Evolutionary conservation across 2,329 filamentous ascomycete species (phyloP).

Genomic region (Ceratocystis huliohia): DNA sequence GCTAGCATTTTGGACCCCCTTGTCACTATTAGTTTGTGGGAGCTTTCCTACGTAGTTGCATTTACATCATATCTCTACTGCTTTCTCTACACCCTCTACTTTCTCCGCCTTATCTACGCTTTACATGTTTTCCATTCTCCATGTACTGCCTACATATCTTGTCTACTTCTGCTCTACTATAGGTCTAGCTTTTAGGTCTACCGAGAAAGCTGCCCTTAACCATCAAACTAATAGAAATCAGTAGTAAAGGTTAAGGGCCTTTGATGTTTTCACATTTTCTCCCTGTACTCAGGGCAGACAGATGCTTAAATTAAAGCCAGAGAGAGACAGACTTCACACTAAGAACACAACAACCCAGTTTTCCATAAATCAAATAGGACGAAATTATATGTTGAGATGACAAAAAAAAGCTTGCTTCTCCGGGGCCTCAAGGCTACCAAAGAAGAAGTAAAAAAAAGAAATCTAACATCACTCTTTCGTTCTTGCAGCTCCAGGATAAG

Average conservation of each 20-base stretch:
- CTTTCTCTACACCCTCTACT: too few species aligned
- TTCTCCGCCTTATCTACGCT: neutral
- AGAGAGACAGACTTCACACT: too few species aligned
- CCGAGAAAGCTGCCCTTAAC: neutral
- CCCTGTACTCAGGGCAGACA: conserved; percentile 6
- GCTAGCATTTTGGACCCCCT: neutral
- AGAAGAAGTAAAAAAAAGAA: neutral
- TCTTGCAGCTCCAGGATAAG: neutral
- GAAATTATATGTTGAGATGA: neutral
- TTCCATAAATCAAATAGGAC: too few species aligned
- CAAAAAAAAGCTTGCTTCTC: neutral
- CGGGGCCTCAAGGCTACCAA: neutral
- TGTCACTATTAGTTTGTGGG: neutral
- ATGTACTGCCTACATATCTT: neutral
- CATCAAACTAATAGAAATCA: neutral
- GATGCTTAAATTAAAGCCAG: too few species aligned
- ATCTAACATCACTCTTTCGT: neutral
- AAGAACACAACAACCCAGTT: too few species aligned
- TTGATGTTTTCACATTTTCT: neutral
- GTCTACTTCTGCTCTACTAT: neutral
- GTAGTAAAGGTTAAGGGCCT: neutral
- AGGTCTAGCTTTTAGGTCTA: neutral
- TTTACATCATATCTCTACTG: too few species aligned
- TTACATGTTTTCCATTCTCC: too few species aligned
- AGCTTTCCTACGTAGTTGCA: neutral